Evolutionary conservation across 164 flowering plant genomes (phyloP), one percentile per base, ranked within the genome.

Genomic region (Tetracentron sinense): DNA sequence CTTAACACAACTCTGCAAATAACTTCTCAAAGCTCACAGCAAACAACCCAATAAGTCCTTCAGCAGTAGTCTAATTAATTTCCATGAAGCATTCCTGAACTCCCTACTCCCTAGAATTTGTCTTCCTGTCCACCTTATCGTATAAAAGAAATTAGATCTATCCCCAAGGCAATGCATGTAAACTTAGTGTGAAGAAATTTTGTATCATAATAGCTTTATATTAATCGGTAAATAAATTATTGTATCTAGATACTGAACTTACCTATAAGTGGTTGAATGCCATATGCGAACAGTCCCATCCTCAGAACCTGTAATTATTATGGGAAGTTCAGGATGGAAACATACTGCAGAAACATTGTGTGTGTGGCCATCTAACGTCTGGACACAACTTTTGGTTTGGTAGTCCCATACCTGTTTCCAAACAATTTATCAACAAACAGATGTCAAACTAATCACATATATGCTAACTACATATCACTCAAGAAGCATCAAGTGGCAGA

Each of bases 271-370:
- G 54, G 92, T 89, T 22, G 98, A 56, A 74, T 90, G 91, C 98
- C 98, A 92, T 50, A 90, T 82, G 26, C 96, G 92, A 62, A 88
- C 90, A 23, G 97, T 92, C 30, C 93, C 93, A 81, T 92, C 98
- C 84, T 92, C 98, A 49, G 98, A 92, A 65, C 96, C 96, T 22
- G 98, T 90, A 35, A 92, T 80, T 57, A 92, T 88, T 52, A 90
- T 87, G 28, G 98, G 97, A 73, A 90, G 92, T 50, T 90, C 93
- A 21, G 98, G 98, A 72, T 92, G 97, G 60, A 87, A 85, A 72
- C 89, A 85, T 22, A 84, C 89, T 33, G 97, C 89, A 65, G 97
- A 85, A 38, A 92, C 92, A 82, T 92, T 92, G 78, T 92, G 91
- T 42, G 96, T 87, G 52, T 92, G 98, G 23, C 97, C 98, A 74